phyloP scores from a whole-genome alignment of 1,139 yeast genomes.

The Cylindricascospora bacillispora region DNA sequence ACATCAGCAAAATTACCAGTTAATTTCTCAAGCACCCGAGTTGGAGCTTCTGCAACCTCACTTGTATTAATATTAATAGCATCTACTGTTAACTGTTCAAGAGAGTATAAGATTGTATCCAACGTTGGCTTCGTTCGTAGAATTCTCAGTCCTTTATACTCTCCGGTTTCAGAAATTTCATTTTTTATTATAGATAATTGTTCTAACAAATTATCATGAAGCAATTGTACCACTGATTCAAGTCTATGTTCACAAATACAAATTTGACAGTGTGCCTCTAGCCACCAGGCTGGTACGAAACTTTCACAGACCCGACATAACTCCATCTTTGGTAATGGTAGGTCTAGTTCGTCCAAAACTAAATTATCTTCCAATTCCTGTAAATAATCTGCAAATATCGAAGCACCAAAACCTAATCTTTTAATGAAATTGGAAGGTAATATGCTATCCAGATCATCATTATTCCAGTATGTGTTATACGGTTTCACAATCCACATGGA shows the following conservation, averaged over 20 bases:
- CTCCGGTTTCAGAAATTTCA: slow-evolving; percentile 16
- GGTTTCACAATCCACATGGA: slow-evolving; percentile 93
- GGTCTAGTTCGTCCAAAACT: slow-evolving; percentile 46
- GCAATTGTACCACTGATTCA: slow-evolving; percentile 62
- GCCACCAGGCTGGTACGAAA: slow-evolving; percentile 91
- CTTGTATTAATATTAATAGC: slow-evolving; percentile 60
- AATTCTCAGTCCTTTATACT: slow-evolving; percentile 42
- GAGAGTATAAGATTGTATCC: slow-evolving; percentile 8
- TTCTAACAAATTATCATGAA: slow-evolving; percentile 69
- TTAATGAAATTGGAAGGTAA: slow-evolving; percentile 57
- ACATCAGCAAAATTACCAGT: too few relatives aligned
- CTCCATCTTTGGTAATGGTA: slow-evolving; percentile 68
- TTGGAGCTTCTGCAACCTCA: slow-evolving; percentile 9
- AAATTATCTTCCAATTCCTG: slow-evolving; percentile 47
- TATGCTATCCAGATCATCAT: slow-evolving; percentile 38
- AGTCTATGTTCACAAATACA: slow-evolving; percentile 79
- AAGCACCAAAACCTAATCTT: slow-evolving; percentile 80
- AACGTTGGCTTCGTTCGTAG: slow-evolving; percentile 8
- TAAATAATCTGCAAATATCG: slow-evolving; percentile 66
- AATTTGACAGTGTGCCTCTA: slow-evolving; percentile 80
- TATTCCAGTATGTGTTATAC: slow-evolving; percentile 37
- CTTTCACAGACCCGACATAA: slow-evolving; percentile 88
- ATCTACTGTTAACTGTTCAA: slow-evolving; percentile 62
- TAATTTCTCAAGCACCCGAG: too few relatives aligned
- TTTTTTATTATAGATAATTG: slow-evolving; percentile 29